Base-by-base conservation (phyloP, 176 grass and related monocot species). In the Rhynchospora tenuis region DNA sequence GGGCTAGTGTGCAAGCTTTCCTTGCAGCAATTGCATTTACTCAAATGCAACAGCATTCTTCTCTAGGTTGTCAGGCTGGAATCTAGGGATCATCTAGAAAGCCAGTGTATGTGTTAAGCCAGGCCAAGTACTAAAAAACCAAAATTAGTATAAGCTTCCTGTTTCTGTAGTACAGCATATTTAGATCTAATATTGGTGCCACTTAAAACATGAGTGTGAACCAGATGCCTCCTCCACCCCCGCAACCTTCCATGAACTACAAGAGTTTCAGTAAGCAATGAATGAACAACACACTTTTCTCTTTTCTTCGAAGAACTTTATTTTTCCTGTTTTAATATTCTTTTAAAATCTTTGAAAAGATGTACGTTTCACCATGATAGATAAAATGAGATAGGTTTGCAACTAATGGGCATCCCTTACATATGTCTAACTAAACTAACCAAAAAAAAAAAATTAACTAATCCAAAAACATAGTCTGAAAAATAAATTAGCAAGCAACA, bases 1-100 rank as follows among this genome's bases (percentile, higher is more conserved):
- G 92, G 3, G 89, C 87, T 6, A 89, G 42, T 1, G 79, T 89
- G 85, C 92, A 94, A 19, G 87, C 85, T 38, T 94, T 91, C 57
- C 77, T 89, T 19, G 63, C 11, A 0, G 92, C 92, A 77, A 94
- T 83, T 45, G 59, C 65, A 1, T 66, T 89, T 0, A 94, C 89
- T 94, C 85, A 51, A 94, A 94, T 71, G 90, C 73, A 9, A 20
- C 6, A 0, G 38, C 42, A 10, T 94, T 94, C 73, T 91, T 87
- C 22, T 89, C 65, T 5, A 91, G n/a, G 26, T 94, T 94, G 9
- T 87, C 87, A 44, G 87, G 85, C 13, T 78, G 85, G 56, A 94
- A 86, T 81, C 92, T 89, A 59, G 92, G 92, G 1, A 87, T 0
- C 8, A 20, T 0, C 92, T 94, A 82, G 0, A 68, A 79, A 87